Percentiles rank a stretch among this genome's conserved stretches.
These are phyloP conservation scores for Amylostereum chailletii DNA, from an alignment of 1,284 basidiomycete genomes.

Conservation along the genomic window DNA sequence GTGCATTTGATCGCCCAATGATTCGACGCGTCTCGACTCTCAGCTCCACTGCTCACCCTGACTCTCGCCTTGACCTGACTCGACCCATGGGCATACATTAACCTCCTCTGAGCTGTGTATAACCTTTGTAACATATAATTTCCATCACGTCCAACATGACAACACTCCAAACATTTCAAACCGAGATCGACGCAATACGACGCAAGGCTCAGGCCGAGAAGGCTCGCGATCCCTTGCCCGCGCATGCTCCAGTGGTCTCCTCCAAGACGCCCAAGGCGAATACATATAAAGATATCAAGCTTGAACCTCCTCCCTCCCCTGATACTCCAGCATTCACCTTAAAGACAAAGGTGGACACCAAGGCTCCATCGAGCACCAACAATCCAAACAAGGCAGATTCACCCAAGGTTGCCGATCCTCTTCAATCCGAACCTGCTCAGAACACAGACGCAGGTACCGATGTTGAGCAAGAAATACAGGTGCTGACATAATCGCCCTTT, in stretches of 20 bases:
- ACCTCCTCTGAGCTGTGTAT: not conserved
- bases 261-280: not conserved
- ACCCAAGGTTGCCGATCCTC: not conserved
- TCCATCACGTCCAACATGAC: slow-evolving; percentile 34
- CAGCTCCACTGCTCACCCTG: no score
- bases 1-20: no score
- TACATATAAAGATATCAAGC: no score
- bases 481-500: not conserved
- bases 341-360: slow-evolving; percentile 3
- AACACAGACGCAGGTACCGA: slow-evolving; percentile 25
- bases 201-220: slow-evolving; percentile 55
- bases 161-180: slow-evolving; percentile 60
- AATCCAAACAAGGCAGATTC: slow-evolving; percentile 3
- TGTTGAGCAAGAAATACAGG: slow-evolving; percentile 52
- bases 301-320: no score
- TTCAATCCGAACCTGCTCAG: slow-evolving; percentile 12
- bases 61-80: not conserved
- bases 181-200: slow-evolving; percentile 67
- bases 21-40: no score
- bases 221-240: slow-evolving; percentile 29
- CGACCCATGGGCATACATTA: no score
- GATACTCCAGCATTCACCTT: not conserved
- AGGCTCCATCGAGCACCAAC: slow-evolving; percentile 5
- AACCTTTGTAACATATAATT: not conserved
- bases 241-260: slow-evolving; percentile 3